phyloP scores from a whole-genome alignment of 352 stramenopile genomes.

The Pythium brassicae region DNA sequence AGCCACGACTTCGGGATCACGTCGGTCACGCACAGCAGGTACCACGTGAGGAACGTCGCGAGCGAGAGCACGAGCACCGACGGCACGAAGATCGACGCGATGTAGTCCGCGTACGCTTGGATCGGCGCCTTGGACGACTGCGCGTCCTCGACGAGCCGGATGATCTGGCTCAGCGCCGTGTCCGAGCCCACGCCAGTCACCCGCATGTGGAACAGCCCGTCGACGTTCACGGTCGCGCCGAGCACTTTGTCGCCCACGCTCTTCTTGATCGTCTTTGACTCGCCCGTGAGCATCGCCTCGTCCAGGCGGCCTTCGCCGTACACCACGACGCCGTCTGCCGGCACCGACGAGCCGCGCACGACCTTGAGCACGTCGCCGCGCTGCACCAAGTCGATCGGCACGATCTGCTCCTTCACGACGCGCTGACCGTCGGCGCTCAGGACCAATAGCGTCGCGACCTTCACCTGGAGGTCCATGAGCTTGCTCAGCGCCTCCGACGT shows the following conservation, averaged over 20 bases:
- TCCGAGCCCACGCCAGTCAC: constrained; percentile 92
- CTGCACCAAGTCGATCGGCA: constrained; percentile 88
- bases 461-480: constrained; percentile 95
- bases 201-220: constrained; percentile 90
- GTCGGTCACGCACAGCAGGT: constrained; percentile 60
- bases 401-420: constrained; percentile 65
- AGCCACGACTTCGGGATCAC: constrained; percentile 68
- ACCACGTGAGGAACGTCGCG: constrained; percentile 95
- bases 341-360: constrained; percentile 88
- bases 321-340: constrained; percentile 91
- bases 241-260: constrained; percentile 76
- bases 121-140: constrained; percentile 98
- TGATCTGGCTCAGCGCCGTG: constrained; percentile 96
- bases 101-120: constrained; percentile 95
- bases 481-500: constrained; percentile 95
- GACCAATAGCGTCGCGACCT: constrained; percentile 92
- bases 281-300: constrained; percentile 94
- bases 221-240: constrained; percentile 90
- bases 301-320: constrained; percentile 89
- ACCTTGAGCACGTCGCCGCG: constrained; percentile 93
- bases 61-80: constrained; percentile 91
- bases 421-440: constrained; percentile 51
- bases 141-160: constrained; percentile 97
- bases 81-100: constrained; percentile 96
- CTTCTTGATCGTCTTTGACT: constrained; percentile 95